Conservation (phyloP, 2,329 filamentous ascomycete species). For the Beauveria varroae region DNA sequence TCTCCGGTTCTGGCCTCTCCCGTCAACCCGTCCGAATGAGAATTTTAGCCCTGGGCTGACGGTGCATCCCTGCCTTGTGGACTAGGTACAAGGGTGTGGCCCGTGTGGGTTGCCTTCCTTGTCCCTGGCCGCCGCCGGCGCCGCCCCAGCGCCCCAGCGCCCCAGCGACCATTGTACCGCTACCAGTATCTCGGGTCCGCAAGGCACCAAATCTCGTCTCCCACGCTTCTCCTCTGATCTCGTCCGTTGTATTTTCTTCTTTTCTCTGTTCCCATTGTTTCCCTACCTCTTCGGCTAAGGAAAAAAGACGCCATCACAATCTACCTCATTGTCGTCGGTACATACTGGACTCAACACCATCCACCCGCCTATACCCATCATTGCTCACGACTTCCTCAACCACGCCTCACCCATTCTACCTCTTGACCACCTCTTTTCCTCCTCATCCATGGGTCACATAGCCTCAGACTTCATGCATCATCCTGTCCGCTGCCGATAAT, state of each 20-base stretch:
- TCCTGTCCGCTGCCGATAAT: constrained; percentile 1
- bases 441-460: not conserved
- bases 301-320: too few relatives aligned
- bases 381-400: not conserved
- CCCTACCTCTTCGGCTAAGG: not conserved
- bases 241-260: not conserved
- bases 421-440: not conserved
- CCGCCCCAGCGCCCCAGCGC: not conserved
- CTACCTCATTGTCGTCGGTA: too few relatives aligned
- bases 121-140: not conserved
- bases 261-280: not conserved
- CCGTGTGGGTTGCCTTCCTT: not conserved
- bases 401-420: not conserved
- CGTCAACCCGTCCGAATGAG: too few relatives aligned
- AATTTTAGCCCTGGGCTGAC: too few relatives aligned
- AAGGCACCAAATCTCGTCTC: constrained; percentile 3
- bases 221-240: constrained; percentile 4
- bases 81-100: not conserved
- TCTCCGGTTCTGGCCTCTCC: too few relatives aligned
- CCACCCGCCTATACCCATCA: too few relatives aligned
- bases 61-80: too few relatives aligned
- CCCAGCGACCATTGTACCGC: not conserved
- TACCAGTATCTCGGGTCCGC: not conserved
- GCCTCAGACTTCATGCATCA: constrained; percentile 1
- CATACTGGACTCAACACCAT: too few relatives aligned